phyloP scores from a whole-genome alignment of 306 rosid species.

The Pueraria montana region DNA sequence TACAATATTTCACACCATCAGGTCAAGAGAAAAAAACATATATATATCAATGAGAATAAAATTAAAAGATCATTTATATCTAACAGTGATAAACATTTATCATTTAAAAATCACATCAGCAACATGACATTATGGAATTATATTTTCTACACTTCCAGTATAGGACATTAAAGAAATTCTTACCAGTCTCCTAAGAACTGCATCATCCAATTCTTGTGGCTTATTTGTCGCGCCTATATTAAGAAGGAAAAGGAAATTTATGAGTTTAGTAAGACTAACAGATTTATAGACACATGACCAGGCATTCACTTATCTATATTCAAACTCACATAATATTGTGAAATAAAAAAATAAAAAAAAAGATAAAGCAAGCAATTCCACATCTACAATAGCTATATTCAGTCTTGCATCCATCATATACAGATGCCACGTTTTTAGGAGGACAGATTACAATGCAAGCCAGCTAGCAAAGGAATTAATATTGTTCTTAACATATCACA shows the following conservation, averaged over 20 bases:
- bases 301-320: conserved; percentile 28
- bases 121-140: conserved; percentile 22
- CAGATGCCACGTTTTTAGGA: conserved; percentile 27
- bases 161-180: conserved; percentile 46
- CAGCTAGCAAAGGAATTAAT: conserved; percentile 20
- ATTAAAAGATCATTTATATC: not conserved
- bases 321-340: conserved; percentile 23
- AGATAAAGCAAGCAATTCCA: conserved; percentile 7
- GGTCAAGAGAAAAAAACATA: too few species aligned
- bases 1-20: too few species aligned
- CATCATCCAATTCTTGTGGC: conserved; percentile 98
- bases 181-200: conserved; percentile 97
- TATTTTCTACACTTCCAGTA: conserved; percentile 24
- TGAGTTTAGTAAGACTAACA: conserved; percentile 1
- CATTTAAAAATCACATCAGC: conserved; percentile 12
- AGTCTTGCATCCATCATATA: conserved; percentile 17
- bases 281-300: conserved; percentile 24
- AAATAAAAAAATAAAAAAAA: not conserved
- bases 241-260: conserved; percentile 37
- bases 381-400: conserved; percentile 26
- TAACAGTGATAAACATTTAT: not conserved
- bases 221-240: conserved; percentile 94
- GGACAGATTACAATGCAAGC: conserved; percentile 37
- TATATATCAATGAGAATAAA: too few species aligned
- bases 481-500: conserved; percentile 13